These are phyloP conservation scores for Salisapilia sapeloensis DNA, from an alignment of 352 stramenopile species.

Conservation along the genomic window DNA sequence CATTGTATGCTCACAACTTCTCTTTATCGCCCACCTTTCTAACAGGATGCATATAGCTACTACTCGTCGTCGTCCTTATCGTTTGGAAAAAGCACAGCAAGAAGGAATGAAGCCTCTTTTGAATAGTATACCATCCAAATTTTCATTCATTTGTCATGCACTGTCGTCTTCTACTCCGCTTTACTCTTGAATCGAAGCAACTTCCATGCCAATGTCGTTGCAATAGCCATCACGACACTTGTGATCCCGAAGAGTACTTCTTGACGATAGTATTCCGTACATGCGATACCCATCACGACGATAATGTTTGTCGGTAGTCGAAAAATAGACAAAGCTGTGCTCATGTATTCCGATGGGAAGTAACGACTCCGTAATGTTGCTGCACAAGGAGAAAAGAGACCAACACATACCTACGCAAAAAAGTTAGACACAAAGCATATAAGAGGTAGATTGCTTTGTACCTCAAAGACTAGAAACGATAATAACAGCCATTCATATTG, in stretches of 20 bases:
- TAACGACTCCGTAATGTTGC: slow-evolving; percentile 26
- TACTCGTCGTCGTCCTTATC: slow-evolving; percentile 30
- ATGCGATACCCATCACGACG: slow-evolving; percentile 32
- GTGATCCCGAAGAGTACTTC: slow-evolving; percentile 22
- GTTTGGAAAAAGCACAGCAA: slow-evolving; percentile 39
- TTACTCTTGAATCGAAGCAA: slow-evolving; percentile 10
- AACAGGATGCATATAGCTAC: neutral
- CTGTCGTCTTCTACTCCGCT: slow-evolving; percentile 6
- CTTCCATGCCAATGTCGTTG: slow-evolving; percentile 12
- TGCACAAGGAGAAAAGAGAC: slow-evolving; percentile 28
- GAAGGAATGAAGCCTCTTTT: no score
- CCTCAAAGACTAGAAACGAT: slow-evolving; percentile 34
- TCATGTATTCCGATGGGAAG: slow-evolving; percentile 20
- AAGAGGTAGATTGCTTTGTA: slow-evolving; percentile 1
- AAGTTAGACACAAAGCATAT: neutral
- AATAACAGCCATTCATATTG: slow-evolving; percentile 15
- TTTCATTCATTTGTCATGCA: slow-evolving; percentile 3
- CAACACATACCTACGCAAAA: slow-evolving; percentile 34
- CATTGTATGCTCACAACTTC: slow-evolving; percentile 19
- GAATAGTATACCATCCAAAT: slow-evolving; percentile 10
- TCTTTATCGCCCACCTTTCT: neutral
- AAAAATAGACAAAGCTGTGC: slow-evolving; percentile 28
- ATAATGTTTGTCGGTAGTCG: slow-evolving; percentile 47
- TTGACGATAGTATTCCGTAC: slow-evolving; percentile 11
- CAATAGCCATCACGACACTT: slow-evolving; percentile 12